A percentile compares a stretch with the other conserved stretches of the same genome.
Evolutionary conservation across 345 rosid genomes (phyloP).

Genomic region (Punica granatum): DNA sequence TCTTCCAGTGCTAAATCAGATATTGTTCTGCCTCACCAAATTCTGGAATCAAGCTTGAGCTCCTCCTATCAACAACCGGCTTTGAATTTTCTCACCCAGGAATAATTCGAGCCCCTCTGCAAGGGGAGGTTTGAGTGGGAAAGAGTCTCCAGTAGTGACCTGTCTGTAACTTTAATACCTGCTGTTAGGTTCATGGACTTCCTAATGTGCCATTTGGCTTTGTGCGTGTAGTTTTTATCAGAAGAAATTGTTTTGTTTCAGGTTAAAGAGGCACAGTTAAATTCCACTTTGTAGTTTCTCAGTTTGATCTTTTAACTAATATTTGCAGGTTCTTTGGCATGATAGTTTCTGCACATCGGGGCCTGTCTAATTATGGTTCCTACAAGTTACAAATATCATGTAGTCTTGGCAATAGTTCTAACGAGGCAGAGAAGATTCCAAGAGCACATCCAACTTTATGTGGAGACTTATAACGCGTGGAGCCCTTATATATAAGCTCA

Average conservation of each 20-base stretch:
- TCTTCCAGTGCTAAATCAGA: conserved; percentile 39
- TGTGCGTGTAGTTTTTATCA: not conserved
- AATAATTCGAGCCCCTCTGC: conserved; percentile 45
- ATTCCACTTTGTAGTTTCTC: not conserved
- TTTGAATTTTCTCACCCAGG: conserved; percentile 32
- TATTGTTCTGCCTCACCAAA: conserved; percentile 48
- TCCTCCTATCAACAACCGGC: conserved; percentile 44
- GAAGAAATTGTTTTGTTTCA: not conserved
- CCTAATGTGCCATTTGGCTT: not conserved
- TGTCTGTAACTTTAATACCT: not conserved
- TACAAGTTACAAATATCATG: no score
- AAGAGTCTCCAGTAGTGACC: conserved; percentile 1
- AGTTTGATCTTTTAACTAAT: no score
- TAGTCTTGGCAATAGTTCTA: no score
- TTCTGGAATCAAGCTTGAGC: conserved; percentile 75
- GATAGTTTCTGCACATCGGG: no score
- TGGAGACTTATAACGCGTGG: no score
- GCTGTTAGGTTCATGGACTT: not conserved
- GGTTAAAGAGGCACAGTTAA: not conserved
- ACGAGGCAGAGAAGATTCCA: no score
- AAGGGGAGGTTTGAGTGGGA: conserved; percentile 20
- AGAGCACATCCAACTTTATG: no score
- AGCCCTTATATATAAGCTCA: no score
- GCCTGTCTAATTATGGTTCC: no score
- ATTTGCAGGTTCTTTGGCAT: no score